Percentiles rank a stretch among this genome's conserved stretches.
Conservation (phyloP, 2,329 filamentous ascomycete genomes). For the Penicillium sp. region DNA sequence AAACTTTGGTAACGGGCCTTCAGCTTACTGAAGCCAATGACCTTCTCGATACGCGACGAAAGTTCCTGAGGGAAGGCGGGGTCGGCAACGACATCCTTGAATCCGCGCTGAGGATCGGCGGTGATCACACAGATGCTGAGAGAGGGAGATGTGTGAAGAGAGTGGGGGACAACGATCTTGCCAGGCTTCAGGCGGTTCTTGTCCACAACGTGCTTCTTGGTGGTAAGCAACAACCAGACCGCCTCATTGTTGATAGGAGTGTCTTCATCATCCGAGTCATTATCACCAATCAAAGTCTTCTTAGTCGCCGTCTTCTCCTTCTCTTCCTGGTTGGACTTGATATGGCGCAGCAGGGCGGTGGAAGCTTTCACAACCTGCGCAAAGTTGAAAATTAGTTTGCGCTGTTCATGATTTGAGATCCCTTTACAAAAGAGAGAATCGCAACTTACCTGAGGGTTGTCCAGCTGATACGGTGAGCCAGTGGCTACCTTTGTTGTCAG, state of each 20-base stretch:
- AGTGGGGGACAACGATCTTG: conserved; percentile 73
- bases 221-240: conserved; percentile 57
- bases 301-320: conserved; percentile 47
- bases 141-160: conserved; percentile 61
- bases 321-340: conserved; percentile 46
- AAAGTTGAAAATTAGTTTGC: conserved; percentile 12
- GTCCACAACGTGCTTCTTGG: conserved; percentile 64
- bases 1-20: conserved; percentile 85
- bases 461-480: conserved; percentile 44
- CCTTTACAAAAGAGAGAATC: not conserved
- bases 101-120: conserved; percentile 72
- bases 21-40: conserved; percentile 79
- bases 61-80: conserved; percentile 64
- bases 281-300: conserved; percentile 42
- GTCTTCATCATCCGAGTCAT: conserved; percentile 44
- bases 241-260: conserved; percentile 45
- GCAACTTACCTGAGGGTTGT: conserved; percentile 40
- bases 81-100: conserved; percentile 80
- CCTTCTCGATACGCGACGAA: conserved; percentile 61
- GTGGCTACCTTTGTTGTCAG: conserved; percentile 38
- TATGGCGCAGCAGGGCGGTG: conserved; percentile 53
- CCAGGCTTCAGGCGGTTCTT: conserved; percentile 74
- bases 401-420: not conserved
- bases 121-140: conserved; percentile 79
- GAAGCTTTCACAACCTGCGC: conserved; percentile 53